Conservation (phyloP, 176 grass and related monocot species). For the Cenchrus fungigraminus region DNA sequence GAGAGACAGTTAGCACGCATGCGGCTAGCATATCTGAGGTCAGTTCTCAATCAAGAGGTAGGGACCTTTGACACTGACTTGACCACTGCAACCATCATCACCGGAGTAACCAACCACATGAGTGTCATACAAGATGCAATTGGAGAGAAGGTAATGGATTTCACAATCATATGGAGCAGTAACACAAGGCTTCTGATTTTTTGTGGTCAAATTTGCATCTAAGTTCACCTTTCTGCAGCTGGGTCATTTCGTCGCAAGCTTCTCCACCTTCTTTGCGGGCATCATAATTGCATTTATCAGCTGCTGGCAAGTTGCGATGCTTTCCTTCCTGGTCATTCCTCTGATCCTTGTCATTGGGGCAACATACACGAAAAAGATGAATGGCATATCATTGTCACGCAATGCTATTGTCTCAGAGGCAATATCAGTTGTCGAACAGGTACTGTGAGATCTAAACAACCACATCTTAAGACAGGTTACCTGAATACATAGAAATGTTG, state of each 20-base stretch:
- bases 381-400: slow-evolving; percentile 39
- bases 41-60: slow-evolving; percentile 66
- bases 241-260: slow-evolving; percentile 64
- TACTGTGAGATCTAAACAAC: slow-evolving; percentile 18
- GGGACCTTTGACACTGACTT: slow-evolving; percentile 71
- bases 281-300: slow-evolving; percentile 55
- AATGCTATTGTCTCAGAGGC: slow-evolving; percentile 48
- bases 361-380: slow-evolving; percentile 54
- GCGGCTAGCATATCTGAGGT: slow-evolving; percentile 57
- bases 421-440: slow-evolving; percentile 65
- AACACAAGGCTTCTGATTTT: background rate
- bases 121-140: slow-evolving; percentile 76
- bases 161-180: background rate
- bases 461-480: background rate
- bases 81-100: slow-evolving; percentile 56
- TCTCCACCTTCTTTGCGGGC: slow-evolving; percentile 63
- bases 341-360: slow-evolving; percentile 57
- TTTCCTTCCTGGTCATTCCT: slow-evolving; percentile 60
- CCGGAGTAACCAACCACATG: slow-evolving; percentile 65
- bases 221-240: slow-evolving; percentile 45
- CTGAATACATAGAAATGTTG: slow-evolving; percentile 3
- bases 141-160: slow-evolving; percentile 66
- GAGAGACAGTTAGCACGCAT: slow-evolving; percentile 62
- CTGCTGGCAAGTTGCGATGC: slow-evolving; percentile 70
- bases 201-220: slow-evolving; percentile 26